Percentiles rank a stretch among this genome's conserved stretches.
These are phyloP conservation scores for Protomyces gravidus DNA, from an alignment of 1,139 yeast species.

Conservation along the genomic window DNA sequence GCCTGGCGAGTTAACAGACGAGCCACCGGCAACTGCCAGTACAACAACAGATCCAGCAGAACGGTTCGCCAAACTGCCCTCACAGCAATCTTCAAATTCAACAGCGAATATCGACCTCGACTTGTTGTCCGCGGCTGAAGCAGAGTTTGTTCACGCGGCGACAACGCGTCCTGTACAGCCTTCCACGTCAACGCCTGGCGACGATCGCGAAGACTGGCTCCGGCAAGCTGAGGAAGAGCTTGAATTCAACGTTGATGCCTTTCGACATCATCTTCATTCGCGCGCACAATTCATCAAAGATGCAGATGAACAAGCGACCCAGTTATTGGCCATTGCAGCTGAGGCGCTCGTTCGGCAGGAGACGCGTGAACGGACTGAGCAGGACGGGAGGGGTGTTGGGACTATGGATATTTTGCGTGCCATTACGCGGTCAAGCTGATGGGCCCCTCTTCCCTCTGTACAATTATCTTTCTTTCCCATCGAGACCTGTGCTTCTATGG, in stretches of 20 bases:
- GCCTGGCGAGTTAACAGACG: background rate
- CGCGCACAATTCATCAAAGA: constrained; percentile 26
- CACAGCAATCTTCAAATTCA: background rate
- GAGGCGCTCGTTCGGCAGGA: constrained; percentile 23
- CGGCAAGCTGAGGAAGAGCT: constrained; percentile 21
- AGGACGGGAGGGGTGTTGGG: constrained; percentile 31
- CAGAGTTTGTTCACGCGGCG: constrained; percentile 28
- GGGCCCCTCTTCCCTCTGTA: background rate
- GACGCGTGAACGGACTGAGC: constrained; percentile 24
- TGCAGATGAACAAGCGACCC: constrained; percentile 30
- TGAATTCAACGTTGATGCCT: constrained; percentile 31
- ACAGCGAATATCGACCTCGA: constrained; percentile 5
- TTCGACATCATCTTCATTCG: constrained; percentile 32
- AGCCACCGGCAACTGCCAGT: constrained; percentile 27
- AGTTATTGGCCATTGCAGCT: constrained; percentile 30
- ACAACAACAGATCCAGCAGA: background rate
- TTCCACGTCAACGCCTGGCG: background rate
- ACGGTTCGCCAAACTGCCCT: constrained; percentile 10
- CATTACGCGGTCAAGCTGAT: constrained; percentile 3
- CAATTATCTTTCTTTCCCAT: too few species aligned
- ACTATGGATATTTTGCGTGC: constrained; percentile 31
- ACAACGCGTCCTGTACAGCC: background rate
- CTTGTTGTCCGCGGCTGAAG: constrained; percentile 32
- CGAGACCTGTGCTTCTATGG: too few species aligned
- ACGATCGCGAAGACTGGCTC: constrained; percentile 25